Conservation (phyloP, 1,284 basidiomycete genomes). For the Ceratobasidium sp. region DNA sequence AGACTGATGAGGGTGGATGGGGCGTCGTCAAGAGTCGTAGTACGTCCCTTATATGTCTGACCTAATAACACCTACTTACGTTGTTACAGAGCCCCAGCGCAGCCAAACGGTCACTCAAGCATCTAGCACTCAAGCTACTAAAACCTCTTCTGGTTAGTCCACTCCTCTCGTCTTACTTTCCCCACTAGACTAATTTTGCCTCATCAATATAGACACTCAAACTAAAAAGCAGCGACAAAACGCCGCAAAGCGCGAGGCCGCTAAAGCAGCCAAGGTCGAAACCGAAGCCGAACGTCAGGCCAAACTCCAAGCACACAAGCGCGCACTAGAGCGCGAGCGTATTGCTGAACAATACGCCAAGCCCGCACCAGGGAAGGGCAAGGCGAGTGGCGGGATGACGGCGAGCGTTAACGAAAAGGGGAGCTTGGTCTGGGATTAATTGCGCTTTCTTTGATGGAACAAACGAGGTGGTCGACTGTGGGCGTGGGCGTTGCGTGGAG, state of each 20-base stretch:
- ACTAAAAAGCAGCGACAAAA: constrained; percentile 81
- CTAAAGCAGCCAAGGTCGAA: constrained; percentile 70
- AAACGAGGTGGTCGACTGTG: too few relatives aligned
- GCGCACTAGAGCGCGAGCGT: constrained; percentile 68
- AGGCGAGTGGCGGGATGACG: constrained; percentile 69
- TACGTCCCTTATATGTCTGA: constrained; percentile 62
- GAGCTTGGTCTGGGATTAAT: constrained; percentile 70
- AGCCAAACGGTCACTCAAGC: constrained; percentile 40
- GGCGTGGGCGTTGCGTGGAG: too few relatives aligned
- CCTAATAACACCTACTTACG: constrained; percentile 21
- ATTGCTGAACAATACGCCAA: constrained; percentile 66
- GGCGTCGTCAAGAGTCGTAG: constrained; percentile 74
- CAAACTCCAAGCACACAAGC: constrained; percentile 69
- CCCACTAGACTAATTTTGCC: constrained; percentile 44
- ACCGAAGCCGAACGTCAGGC: constrained; percentile 68
- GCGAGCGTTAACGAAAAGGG: constrained; percentile 66
- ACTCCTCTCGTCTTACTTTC: constrained; percentile 50
- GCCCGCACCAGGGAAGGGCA: constrained; percentile 51
- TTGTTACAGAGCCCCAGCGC: constrained; percentile 11
- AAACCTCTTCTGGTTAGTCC: constrained; percentile 48
- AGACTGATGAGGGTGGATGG: constrained; percentile 73
- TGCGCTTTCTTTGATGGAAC: not conserved
- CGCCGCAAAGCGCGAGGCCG: constrained; percentile 68
- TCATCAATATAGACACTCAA: constrained; percentile 58
- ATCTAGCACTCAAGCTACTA: constrained; percentile 37